Base-by-base conservation (phyloP, 2,329 filamentous ascomycete genomes). In the Penicillium freii region DNA sequence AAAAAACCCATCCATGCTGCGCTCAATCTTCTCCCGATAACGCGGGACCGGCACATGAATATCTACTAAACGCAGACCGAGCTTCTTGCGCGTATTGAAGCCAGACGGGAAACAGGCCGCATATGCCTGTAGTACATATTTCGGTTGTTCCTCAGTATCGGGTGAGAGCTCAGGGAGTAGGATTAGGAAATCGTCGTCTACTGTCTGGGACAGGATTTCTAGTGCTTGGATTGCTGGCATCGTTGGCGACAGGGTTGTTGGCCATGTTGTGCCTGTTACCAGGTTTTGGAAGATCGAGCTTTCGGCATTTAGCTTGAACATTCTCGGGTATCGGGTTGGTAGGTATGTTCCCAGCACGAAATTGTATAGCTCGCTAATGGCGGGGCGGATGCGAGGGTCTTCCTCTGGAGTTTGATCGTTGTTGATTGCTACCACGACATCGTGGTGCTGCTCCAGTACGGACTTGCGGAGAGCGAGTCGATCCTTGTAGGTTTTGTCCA, bases 1-100 rank as follows among this genome's bases (percentile, higher is more conserved):
- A 66, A 87, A 87, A 71, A 84, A 87, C 1, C 82, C 74, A 66
- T 88, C 84, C 85, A 87, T 87, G 50, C 77, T 81, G 49, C 74
- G 79, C 63, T 82, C 81, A 0, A 88, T 64, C 64, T 85, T 87
- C 45, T 76, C 69, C 33, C 67, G 72, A 66, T 87, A 87, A 7
- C 80, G 78, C 0, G 85, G 85, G 0, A 87, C 84, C 0, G 84
- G 84, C 0, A 47, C 69, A 65, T 88, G 85, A 62, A 88, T 87
- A 29, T 78, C 76, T 0, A 79, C 73, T 0, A 87, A 74, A 0
- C 76, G 74, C 13, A 79, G 71, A 1, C 78, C 79, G 9, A 87
- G 76, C 59, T 87, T 87, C 46, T 77, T 64, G n/a, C 71, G 71
- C 1, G 83, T 80, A 62, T 81, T 75, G 73, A 87, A 88, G 10